Evolutionary conservation across 352 stramenopile species (phyloP).

Genomic region (Globisporangium rhizosaccharum): DNA sequence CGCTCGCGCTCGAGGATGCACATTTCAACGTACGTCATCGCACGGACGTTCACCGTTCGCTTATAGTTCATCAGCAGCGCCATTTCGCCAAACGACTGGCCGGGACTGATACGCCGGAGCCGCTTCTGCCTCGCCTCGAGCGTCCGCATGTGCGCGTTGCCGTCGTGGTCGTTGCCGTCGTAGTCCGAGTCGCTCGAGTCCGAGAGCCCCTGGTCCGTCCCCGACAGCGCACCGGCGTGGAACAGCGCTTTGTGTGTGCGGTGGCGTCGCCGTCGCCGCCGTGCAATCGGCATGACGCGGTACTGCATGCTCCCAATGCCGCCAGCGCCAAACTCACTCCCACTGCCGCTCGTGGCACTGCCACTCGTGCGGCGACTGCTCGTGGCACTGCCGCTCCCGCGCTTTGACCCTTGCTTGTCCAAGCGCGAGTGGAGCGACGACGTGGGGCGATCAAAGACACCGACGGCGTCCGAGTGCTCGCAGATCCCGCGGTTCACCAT

Average conservation of each 20-base stretch:
- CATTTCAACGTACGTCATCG: constrained; percentile 20
- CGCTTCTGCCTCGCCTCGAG: background rate
- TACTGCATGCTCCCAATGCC: background rate
- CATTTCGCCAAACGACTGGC: constrained; percentile 29
- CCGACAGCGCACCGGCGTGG: background rate
- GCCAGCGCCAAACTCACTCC: background rate
- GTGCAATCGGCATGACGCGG: background rate
- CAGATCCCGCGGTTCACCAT: constrained; percentile 61
- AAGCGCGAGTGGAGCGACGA: background rate
- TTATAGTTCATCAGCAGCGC: constrained; percentile 23
- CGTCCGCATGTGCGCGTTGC: background rate
- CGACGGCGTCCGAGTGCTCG: constrained; percentile 21
- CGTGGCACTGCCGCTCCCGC: background rate
- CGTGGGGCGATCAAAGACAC: background rate
- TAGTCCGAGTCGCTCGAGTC: constrained; percentile 1
- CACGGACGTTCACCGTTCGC: constrained; percentile 16
- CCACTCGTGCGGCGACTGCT: constrained; percentile 5
- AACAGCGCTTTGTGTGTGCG: background rate
- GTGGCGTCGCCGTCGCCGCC: background rate
- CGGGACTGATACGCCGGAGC: constrained; percentile 9
- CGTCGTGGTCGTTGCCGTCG: background rate
- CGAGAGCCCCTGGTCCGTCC: background rate
- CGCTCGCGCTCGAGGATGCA: constrained; percentile 11
- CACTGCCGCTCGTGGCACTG: background rate
- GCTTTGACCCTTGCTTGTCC: background rate